These are phyloP conservation scores for Nectriaceae sp. DNA, from an alignment of 2,329 filamentous ascomycete species.

Conservation along the genomic window DNA sequence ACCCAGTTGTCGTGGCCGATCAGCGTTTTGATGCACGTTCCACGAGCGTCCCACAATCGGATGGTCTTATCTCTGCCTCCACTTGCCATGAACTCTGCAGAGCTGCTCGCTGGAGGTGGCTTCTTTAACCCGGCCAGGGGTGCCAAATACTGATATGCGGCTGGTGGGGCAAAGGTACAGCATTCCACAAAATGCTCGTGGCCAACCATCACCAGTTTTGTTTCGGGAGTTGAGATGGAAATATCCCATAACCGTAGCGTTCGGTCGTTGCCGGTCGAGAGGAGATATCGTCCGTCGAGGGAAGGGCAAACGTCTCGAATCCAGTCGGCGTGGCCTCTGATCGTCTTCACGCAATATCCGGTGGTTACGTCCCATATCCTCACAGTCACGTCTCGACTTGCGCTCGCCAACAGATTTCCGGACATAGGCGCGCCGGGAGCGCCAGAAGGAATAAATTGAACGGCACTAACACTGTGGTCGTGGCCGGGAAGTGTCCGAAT, in stretches of 20 bases:
- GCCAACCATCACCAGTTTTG: conserved; percentile 77
- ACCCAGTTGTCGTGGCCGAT: conserved; percentile 95
- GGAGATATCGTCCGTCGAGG: conserved; percentile 77
- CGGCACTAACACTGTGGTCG: conserved; percentile 86
- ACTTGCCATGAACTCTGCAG: conserved; percentile 87
- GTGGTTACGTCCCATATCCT: conserved; percentile 93
- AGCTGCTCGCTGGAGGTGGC: conserved; percentile 69
- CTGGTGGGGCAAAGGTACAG: conserved; percentile 79
- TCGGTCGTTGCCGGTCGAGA: conserved; percentile 82
- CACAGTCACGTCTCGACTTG: conserved; percentile 81
- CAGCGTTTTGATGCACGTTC: conserved; percentile 81
- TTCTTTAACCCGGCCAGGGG: conserved; percentile 81
- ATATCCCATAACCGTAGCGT: conserved; percentile 86
- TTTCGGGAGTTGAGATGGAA: conserved; percentile 63
- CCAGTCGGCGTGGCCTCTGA: conserved; percentile 85
- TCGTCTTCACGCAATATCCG: conserved; percentile 89
- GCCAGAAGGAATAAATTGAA: conserved; percentile 85
- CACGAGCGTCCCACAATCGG: conserved; percentile 83
- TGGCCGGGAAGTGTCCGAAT: conserved; percentile 89
- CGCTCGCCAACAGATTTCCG: conserved; percentile 82
- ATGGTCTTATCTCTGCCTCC: conserved; percentile 90
- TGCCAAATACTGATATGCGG: conserved; percentile 77
- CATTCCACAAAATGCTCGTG: conserved; percentile 88
- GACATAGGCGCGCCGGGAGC: conserved; percentile 76
- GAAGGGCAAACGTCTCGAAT: conserved; percentile 87